Evolutionary conservation across 2,329 filamentous ascomycete genomes (phyloP), one percentile per base, ranked within the genome.

Genomic region (Sporothrix pseudoabietina): DNA sequence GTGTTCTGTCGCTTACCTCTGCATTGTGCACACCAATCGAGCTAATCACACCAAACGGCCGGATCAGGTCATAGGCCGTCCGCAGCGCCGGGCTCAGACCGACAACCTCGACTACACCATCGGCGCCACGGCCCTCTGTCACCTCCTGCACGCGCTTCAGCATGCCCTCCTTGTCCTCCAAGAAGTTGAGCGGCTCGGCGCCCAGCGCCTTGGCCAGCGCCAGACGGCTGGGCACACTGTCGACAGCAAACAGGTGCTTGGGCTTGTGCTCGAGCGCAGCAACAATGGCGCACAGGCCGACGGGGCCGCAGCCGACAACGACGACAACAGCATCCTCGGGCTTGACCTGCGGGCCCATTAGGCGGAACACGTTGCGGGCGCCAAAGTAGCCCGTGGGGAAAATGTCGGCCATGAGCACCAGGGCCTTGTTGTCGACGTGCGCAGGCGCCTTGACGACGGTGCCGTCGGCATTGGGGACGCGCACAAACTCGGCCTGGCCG

Each of bases 341-440:
- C 72, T 90, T 85, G 16, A 75, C 54, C 75, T 89, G 85, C 16
- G 83, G 73, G 66, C 79, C 76, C 54, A 91, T 85, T 78, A 90
- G 83, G 73, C 88, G 88, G 80, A 97, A 91, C 7, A 90, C 94
- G 78, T 94, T 96, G 73, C 87, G 86, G 4, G 92, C 92, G 7
- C 93, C 94, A 77, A 94, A 97, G 82, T 89, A 97, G 8, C 94
- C 92, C 0, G 91, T 93, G 1, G 94, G 94, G 81, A 96, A 97
- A 78, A 97, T 97, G 79, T 97, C 94, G 19, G 93, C 94, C 94
- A 97, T 97, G 35, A 97, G 86, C 7, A 97, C 89, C 68, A 97
- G 85, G 49, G 89, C 89, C 76, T 92, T 87, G 77, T 95, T 91
- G 26, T 91, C 88, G 73, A 97, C 91, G 9, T 87, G 88, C 1